phyloP scores from a whole-genome alignment of 1,284 basidiomycete genomes.

The Prillingera fragicola region DNA sequence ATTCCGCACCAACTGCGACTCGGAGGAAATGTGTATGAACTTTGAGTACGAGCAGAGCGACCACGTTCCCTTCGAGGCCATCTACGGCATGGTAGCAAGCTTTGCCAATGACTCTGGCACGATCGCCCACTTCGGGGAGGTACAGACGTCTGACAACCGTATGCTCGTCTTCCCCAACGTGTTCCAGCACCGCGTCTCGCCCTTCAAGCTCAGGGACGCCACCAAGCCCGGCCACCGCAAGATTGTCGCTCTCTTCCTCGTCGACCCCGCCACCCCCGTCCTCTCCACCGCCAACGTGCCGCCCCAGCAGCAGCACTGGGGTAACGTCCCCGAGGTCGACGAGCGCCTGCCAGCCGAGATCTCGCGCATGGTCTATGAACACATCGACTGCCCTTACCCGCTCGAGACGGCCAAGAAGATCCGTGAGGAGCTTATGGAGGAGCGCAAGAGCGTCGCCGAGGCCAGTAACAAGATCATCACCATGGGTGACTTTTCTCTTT shows the following conservation, averaged over 20 bases:
- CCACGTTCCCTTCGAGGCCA: constrained; percentile 1
- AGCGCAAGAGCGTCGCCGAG: constrained; percentile 5
- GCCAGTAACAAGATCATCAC: neutral
- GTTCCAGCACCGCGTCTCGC: constrained; percentile 8
- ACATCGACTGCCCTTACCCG: constrained; percentile 11
- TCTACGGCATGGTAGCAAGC: constrained; percentile 5
- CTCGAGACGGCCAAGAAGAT: constrained; percentile 11
- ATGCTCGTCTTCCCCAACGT: constrained; percentile 13
- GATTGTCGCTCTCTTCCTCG: constrained; percentile 20
- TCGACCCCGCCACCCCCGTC: constrained; percentile 10
- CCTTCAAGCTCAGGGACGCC: constrained; percentile 6
- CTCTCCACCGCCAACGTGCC: constrained; percentile 11
- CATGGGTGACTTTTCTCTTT: constrained; percentile 4
- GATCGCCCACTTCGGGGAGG: too few relatives aligned
- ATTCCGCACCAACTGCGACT: constrained; percentile 4
- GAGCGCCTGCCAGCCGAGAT: constrained; percentile 9
- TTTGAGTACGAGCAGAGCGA: constrained; percentile 7
- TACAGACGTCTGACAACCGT: constrained; percentile 4
- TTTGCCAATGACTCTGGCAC: too few relatives aligned
- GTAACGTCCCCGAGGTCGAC: neutral
- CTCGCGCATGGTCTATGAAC: constrained; percentile 6
- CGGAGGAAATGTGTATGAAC: neutral
- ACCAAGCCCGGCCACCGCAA: constrained; percentile 12
- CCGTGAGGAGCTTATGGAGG: constrained; percentile 16
- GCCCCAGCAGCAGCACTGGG: constrained; percentile 17